Percentiles rank a stretch among this genome's conserved stretches.
phyloP scores from a whole-genome alignment of 345 rosid genomes.

The Noccaea caerulescens region DNA sequence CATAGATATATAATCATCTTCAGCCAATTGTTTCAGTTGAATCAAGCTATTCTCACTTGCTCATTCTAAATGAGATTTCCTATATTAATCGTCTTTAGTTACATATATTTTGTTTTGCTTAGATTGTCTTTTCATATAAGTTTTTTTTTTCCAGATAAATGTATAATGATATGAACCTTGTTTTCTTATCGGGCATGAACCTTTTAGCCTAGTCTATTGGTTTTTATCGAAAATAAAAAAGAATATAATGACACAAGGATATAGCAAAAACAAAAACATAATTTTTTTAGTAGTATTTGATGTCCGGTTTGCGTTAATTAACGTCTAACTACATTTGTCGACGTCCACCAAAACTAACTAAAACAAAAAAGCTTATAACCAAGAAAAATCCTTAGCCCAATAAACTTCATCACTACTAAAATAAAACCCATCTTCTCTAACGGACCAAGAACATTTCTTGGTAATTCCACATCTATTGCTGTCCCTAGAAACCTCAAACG shows the following conservation, averaged over 20 bases:
- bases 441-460: constrained; percentile 86
- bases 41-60: neutral
- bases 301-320: no score
- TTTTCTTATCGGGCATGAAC: neutral
- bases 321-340: neutral
- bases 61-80: neutral
- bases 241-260: no score
- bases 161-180: neutral
- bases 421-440: constrained; percentile 85
- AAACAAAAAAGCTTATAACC: constrained; percentile 43
- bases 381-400: constrained; percentile 84
- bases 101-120: neutral
- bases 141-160: neutral
- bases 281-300: no score
- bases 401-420: constrained; percentile 79
- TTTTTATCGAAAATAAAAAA: no score
- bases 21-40: neutral
- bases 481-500: constrained; percentile 66
- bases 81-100: neutral
- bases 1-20: neutral
- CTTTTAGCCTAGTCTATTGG: no score
- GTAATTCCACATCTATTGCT: constrained; percentile 57
- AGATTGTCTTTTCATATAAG: neutral
- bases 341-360: neutral
- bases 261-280: no score